Percentiles rank a stretch among this genome's conserved stretches.
Evolutionary conservation across 1,139 yeast genomes (phyloP).

Genomic region (Pichia cactophila): DNA sequence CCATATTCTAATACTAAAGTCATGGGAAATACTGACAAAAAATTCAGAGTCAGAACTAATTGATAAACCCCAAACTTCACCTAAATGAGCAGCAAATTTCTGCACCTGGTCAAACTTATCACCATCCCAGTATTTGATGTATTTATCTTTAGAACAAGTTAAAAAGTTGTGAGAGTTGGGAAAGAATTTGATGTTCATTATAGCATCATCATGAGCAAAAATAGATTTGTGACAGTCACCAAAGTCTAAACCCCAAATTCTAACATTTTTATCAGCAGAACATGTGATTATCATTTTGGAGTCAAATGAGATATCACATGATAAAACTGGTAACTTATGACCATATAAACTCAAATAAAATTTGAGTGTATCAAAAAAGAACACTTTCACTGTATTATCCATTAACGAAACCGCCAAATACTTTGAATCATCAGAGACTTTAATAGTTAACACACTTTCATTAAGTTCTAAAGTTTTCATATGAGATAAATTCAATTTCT

Average conservation of each 20-base stretch:
- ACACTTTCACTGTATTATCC: slow-evolving; percentile 91
- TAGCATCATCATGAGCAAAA: slow-evolving; percentile 94
- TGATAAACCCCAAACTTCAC: slow-evolving; percentile 89
- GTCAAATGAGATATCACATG: slow-evolving; percentile 84
- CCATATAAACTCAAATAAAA: slow-evolving; percentile 87
- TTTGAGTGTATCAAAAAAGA: slow-evolving; percentile 78
- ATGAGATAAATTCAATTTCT: slow-evolving; percentile 58
- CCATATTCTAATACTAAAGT: slow-evolving; percentile 89
- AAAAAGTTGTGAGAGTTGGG: slow-evolving; percentile 84
- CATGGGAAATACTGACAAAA: slow-evolving; percentile 86
- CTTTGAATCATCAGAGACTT: slow-evolving; percentile 74
- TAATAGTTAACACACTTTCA: slow-evolving; percentile 79
- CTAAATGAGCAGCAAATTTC: slow-evolving; percentile 78
- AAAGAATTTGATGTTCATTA: slow-evolving; percentile 78
- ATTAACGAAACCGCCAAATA: slow-evolving; percentile 76
- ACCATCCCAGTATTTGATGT: slow-evolving; percentile 96
- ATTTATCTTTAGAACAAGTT: slow-evolving; percentile 83
- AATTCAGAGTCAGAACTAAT: slow-evolving; percentile 65
- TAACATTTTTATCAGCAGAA: slow-evolving; percentile 94
- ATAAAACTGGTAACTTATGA: slow-evolving; percentile 86
- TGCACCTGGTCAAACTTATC: slow-evolving; percentile 93
- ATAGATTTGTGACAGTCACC: slow-evolving; percentile 98
- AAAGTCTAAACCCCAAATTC: slow-evolving; percentile 97
- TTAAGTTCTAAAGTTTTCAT: slow-evolving; percentile 73
- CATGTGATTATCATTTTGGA: slow-evolving; percentile 83